A percentile compares a stretch with the other conserved stretches of the same genome.
These are phyloP conservation scores for Globisporangium mamillatum DNA, from an alignment of 352 stramenopile genomes.

Conservation along the genomic window DNA sequence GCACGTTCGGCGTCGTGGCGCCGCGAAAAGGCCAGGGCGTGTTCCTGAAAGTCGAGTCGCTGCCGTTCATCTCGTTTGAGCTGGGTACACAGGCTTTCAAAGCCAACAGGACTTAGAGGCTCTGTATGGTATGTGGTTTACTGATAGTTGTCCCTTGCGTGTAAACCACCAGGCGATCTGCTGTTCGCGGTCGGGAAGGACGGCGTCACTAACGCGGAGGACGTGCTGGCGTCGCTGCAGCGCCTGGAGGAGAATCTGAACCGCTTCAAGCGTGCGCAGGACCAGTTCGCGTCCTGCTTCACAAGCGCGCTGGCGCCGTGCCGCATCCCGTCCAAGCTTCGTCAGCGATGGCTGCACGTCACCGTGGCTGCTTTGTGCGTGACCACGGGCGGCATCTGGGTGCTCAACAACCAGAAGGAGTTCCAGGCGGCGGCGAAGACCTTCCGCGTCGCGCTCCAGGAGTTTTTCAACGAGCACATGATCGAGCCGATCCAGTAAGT, in stretches of 20 bases:
- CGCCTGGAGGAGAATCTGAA: slow-evolving; percentile 48
- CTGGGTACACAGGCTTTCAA: slow-evolving; percentile 32
- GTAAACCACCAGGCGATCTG: background rate
- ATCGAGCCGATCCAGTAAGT: slow-evolving; percentile 52
- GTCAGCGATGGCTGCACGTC: slow-evolving; percentile 71
- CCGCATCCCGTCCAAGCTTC: slow-evolving; percentile 62
- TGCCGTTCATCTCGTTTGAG: slow-evolving; percentile 45
- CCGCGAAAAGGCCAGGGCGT: slow-evolving; percentile 51
- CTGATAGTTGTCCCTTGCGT: background rate
- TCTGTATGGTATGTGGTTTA: background rate
- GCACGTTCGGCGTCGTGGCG: slow-evolving; percentile 48
- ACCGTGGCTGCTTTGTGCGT: slow-evolving; percentile 53
- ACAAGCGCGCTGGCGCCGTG: slow-evolving; percentile 53
- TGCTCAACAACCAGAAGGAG: slow-evolving; percentile 63
- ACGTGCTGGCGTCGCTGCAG: slow-evolving; percentile 45
- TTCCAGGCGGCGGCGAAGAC: slow-evolving; percentile 49
- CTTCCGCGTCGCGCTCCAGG: slow-evolving; percentile 37
- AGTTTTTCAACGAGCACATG: slow-evolving; percentile 84
- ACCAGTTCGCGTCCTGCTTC: slow-evolving; percentile 55
- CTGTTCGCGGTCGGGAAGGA: slow-evolving; percentile 13
- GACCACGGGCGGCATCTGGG: slow-evolving; percentile 53
- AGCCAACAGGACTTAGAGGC: background rate
- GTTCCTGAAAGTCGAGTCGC: slow-evolving; percentile 48
- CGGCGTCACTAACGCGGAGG: slow-evolving; percentile 17
- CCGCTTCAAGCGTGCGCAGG: slow-evolving; percentile 38